Percentiles rank a stretch among this genome's conserved stretches.
Evolutionary conservation across 2,329 filamentous ascomycete genomes (phyloP).

Genomic region (Diaporthe sp.): DNA sequence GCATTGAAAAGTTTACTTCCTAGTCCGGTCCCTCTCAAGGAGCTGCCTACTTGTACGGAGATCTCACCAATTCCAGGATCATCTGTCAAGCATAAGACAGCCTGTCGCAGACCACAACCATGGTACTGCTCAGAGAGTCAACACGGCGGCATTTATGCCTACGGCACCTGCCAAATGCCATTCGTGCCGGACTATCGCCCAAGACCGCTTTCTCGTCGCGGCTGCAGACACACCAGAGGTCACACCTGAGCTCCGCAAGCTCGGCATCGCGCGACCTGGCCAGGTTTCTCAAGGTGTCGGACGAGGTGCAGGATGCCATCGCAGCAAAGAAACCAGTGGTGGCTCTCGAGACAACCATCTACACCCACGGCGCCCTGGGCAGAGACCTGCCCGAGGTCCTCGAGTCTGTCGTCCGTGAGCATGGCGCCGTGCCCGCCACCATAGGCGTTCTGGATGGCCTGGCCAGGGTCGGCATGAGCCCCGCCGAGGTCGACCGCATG

Average conservation of each 20-base stretch:
- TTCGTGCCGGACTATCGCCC: neutral
- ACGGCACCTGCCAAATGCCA: neutral
- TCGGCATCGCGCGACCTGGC: slow-evolving; percentile 46
- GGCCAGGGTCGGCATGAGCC: slow-evolving; percentile 81
- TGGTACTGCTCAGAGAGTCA: slow-evolving; percentile 25
- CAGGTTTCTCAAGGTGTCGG: slow-evolving; percentile 76
- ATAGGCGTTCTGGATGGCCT: slow-evolving; percentile 89
- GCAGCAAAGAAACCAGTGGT: slow-evolving; percentile 84
- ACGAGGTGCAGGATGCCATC: slow-evolving; percentile 85
- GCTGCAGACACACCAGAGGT: neutral
- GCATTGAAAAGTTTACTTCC: neutral
- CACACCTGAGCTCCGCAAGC: neutral
- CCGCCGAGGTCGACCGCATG: slow-evolving; percentile 80
- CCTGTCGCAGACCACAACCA: slow-evolving; percentile 7
- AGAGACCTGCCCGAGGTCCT: slow-evolving; percentile 70
- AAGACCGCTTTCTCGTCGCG: neutral
- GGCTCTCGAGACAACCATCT: slow-evolving; percentile 95
- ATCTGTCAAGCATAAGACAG: neutral
- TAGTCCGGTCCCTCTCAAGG: neutral
- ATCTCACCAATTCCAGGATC: neutral
- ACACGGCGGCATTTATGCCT: neutral
- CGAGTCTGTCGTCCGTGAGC: slow-evolving; percentile 82
- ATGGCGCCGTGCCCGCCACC: slow-evolving; percentile 90
- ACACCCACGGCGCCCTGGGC: slow-evolving; percentile 93
- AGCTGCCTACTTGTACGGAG: neutral